Evolutionary conservation across 2,329 filamentous ascomycete genomes (phyloP), one percentile per base, ranked within the genome.

Genomic region (Didymella pomorum): DNA sequence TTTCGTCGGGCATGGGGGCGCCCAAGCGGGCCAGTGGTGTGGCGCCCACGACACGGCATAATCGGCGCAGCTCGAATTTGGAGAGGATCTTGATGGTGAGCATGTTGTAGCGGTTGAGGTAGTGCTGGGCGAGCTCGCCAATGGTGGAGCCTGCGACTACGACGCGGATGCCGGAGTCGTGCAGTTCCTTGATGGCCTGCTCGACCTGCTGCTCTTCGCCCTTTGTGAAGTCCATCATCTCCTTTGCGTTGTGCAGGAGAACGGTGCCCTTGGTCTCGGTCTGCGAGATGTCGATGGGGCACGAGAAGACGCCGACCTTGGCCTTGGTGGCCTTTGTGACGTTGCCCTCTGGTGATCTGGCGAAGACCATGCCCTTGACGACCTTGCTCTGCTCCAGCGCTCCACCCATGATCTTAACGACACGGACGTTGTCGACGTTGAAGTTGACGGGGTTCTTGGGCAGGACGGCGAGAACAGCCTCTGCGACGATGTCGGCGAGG

Each of bases 341-440:
- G 16, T 65, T 80, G 47, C 94, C 93, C 74, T 97, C 90, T n/a
- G 95, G 95, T 79, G 97, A 91, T 76, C 96, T 90, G 71, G 92
- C 89, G 76, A 99, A 98, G 51, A 99, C 96, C 95, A 99, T 99
- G 67, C 95, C 95, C 84, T 91, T 96, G 60, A 99, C 90, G 14
- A 99, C 94, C 67, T 87, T 89, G 78, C 93, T 97, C 82, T 99
- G 93, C 73, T 96, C 92, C 74, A 99, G 82, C 76, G 90, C 93
- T 65, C 95, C 94, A 70, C 95, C 95, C 94, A 99, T 98, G 73
- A 99, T 99, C 86, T 99, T 99, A 71, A 99, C 96, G 58, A 99
- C 96, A 60, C 95, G 91, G 71, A 99, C 89, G 79, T 99, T 99
- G 83, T 99, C 95, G 65, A 99, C 93, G 80, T 97, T 99, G 86